Base-by-base conservation (phyloP, 2,329 filamentous ascomycete species). In the Fusarium anthophilum region DNA sequence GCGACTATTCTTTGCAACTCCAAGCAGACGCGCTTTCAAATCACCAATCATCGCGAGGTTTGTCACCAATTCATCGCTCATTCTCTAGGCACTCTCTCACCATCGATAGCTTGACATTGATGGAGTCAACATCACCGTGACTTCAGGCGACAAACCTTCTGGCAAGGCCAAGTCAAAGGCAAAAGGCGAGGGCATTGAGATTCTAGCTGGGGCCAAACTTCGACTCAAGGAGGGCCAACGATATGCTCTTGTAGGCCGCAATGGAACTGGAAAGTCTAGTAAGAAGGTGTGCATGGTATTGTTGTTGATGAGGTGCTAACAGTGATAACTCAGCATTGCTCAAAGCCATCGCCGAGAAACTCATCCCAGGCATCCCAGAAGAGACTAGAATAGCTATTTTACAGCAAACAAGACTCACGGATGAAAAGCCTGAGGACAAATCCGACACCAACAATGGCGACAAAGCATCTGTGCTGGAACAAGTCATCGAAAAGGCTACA, bases 181-280 rank as follows among this genome's bases (percentile, higher is more conserved):
- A 41, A 86, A 80, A 50, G 72, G 78, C 17, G 84, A 86, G 8
- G 87, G 87, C 15, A 82, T 87, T n/a, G 94, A 96, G 80, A 88
- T 97, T 11, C 85, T 97, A 7, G 86, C 85, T 15, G 90, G 92
- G 80, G 92, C 92, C 3, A 91, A 91, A 64, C 83, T 97, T 41
- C 89, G 91, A 30, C 83, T 97, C 7, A 93, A 96, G 73, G 89
- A 91, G 56, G 92, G 93, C 1, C 86, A 91, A 51, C 88, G 93
- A 69, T 97, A 97, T 85, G 94, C 93, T 0, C 85, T 97, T 4
- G 86, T 96, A 26, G 94, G 94, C 0, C 88, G 93, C 12, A 97
- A 97, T 82, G 94, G 94, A 2, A 92, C 91, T 5, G 94, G 94
- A 11, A 97, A 97, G 79, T 95, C 93, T 8, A 96, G 91, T 92